Conservation (phyloP, 495 filamentous ascomycete genomes). For the Cryomyces antarcticus region DNA sequence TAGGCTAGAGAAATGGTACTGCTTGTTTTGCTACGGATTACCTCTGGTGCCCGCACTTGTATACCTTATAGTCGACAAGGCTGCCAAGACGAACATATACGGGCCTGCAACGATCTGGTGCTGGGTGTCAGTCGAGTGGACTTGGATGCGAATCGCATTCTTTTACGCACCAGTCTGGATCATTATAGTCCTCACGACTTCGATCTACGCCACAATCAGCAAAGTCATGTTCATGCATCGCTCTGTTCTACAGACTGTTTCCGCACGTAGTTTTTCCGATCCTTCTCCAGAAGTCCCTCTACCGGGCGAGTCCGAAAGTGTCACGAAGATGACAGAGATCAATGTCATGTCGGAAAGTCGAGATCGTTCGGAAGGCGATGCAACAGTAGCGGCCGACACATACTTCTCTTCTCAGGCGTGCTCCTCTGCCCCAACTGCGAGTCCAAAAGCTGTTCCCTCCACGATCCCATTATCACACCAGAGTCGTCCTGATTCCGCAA, state of each 20-base stretch:
- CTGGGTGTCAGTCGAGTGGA: conserved; percentile 51
- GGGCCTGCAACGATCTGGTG: conserved; percentile 71
- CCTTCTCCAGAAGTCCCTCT: no score
- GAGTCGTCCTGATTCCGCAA: no score
- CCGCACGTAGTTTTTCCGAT: no score
- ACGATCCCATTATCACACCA: no score
- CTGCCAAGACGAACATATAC: conserved; percentile 36
- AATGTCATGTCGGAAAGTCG: no score
- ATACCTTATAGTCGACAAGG: conserved; percentile 41
- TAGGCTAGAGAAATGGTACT: conserved; percentile 50
- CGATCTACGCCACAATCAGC: conserved; percentile 56
- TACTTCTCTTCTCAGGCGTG: no score
- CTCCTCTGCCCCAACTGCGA: no score
- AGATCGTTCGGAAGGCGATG: no score
- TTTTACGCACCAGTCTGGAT: conserved; percentile 80
- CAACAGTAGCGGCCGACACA: no score
- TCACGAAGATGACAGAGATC: no score
- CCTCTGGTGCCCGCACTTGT: conserved; percentile 50
- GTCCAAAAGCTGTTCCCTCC: no score
- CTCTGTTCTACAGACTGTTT: conserved; percentile 1
- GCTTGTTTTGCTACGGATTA: conserved; percentile 52
- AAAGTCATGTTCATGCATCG: conserved; percentile 42
- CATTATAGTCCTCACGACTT: conserved; percentile 43
- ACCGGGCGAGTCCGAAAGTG: no score
- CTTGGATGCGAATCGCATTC: conserved; percentile 49